Conservation (phyloP, 2,329 filamentous ascomycete genomes). For the Aspergillus pseudoterreus region DNA sequence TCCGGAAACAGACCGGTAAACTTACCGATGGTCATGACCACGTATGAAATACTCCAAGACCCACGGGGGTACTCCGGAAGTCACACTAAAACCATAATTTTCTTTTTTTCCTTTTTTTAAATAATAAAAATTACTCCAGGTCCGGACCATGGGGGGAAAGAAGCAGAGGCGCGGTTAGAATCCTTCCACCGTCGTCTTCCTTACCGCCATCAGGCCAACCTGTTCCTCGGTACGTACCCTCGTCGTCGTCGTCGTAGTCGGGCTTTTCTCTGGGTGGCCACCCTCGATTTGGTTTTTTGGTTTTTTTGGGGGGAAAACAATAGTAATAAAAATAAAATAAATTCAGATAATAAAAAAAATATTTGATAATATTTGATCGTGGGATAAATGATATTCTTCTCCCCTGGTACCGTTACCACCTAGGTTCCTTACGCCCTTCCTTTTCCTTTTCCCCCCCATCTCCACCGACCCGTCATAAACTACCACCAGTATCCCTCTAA, state of each 20-base stretch:
- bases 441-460: slow-evolving; percentile 14
- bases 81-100: slow-evolving; percentile 11
- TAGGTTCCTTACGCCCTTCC: slow-evolving; percentile 13
- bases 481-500: slow-evolving; percentile 5
- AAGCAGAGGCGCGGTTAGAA: slow-evolving; percentile 15
- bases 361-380: too few species aligned
- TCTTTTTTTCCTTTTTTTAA: slow-evolving; percentile 1
- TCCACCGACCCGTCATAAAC: slow-evolving; percentile 21
- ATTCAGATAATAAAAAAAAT: not conserved
- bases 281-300: slow-evolving; percentile 14
- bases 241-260: slow-evolving; percentile 9
- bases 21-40: slow-evolving; percentile 19
- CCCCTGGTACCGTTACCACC: slow-evolving; percentile 22
- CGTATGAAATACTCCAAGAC: slow-evolving; percentile 19
- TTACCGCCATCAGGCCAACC: slow-evolving; percentile 24
- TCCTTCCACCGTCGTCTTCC: slow-evolving; percentile 10
- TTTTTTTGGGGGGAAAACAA: not conserved
- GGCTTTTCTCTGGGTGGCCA: slow-evolving; percentile 19
- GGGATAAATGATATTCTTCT: slow-evolving; percentile 1
- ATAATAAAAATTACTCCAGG: slow-evolving; percentile 5
- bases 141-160: slow-evolving; percentile 13
- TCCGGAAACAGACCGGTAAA: slow-evolving; percentile 30
- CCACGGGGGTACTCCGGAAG: slow-evolving; percentile 26
- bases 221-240: slow-evolving; percentile 20
- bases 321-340: not conserved